Evolutionary conservation across 2,329 filamentous ascomycete species (phyloP).

Genomic region (Decorospora gaudefroyi): DNA sequence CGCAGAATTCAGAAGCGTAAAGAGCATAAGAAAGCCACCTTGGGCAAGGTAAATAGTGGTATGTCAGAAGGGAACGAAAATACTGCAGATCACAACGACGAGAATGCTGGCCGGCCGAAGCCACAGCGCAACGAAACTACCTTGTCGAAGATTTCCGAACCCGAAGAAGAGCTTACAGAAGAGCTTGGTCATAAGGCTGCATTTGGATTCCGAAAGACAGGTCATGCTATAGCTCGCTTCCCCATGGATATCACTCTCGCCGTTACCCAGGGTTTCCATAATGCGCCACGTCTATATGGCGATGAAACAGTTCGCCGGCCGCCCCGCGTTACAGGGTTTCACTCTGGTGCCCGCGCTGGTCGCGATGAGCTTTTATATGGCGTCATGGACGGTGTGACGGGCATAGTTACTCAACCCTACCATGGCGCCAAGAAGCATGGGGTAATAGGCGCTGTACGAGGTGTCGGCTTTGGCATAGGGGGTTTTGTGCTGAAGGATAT

Average conservation of each 20-base stretch:
- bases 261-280: conserved; percentile 71
- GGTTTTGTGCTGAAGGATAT: conserved; percentile 69
- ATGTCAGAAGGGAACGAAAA: conserved; percentile 12
- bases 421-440: conserved; percentile 62
- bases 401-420: conserved; percentile 63
- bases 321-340: conserved; percentile 66
- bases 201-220: conserved; percentile 58
- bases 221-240: conserved; percentile 58
- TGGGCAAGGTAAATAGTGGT: conserved; percentile 26
- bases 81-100: conserved; percentile 5
- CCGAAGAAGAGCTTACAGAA: conserved; percentile 39
- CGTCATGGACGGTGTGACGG: conserved; percentile 67
- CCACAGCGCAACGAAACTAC: conserved; percentile 30
- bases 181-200: conserved; percentile 56
- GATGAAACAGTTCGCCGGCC: conserved; percentile 70
- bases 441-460: conserved; percentile 57
- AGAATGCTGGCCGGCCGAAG: conserved; percentile 21
- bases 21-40: conserved; percentile 31
- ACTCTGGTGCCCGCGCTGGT: conserved; percentile 64
- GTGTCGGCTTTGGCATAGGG: conserved; percentile 65
- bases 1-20: conserved; percentile 42
- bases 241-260: conserved; percentile 66
- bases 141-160: conserved; percentile 40
- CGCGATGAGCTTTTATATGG: conserved; percentile 66
- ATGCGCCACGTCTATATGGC: conserved; percentile 70